These are phyloP conservation scores for Apium graveolens DNA, from an alignment of 129 eudicot species.

Conservation along the genomic window DNA sequence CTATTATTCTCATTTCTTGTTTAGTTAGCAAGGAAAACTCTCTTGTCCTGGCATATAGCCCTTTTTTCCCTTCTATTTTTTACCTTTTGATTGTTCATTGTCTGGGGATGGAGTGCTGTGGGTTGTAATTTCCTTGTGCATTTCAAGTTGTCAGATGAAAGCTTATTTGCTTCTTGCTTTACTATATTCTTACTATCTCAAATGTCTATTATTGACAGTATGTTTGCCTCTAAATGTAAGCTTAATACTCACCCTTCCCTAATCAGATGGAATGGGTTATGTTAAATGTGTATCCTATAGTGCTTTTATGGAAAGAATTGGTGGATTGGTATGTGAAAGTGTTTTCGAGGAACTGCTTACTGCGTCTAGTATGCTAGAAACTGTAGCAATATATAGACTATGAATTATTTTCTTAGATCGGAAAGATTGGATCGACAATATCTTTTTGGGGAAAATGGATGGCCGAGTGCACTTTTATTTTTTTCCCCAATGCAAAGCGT, in stretches of 20 bases:
- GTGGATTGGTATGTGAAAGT: not conserved
- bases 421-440: not conserved
- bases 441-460: not conserved
- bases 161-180: not conserved
- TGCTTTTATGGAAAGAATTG: not conserved
- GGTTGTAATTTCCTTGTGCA: not conserved
- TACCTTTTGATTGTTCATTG: not conserved
- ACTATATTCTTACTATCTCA: not conserved
- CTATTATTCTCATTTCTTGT: not conserved
- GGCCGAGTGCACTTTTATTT: not conserved
- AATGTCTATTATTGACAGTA: not conserved
- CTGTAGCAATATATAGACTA: not conserved
- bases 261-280: not conserved
- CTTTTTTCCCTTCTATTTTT: not conserved
- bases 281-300: not conserved
- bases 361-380: not conserved
- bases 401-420: not conserved
- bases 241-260: not conserved
- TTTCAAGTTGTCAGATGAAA: not conserved
- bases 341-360: too few species aligned
- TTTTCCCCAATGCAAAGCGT: not conserved
- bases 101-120: not conserved
- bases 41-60: not conserved
- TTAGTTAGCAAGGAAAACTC: not conserved
- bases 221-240: not conserved